Conservation (phyloP, 352 stramenopile genomes). For the Hyphochytrium catenoides region DNA sequence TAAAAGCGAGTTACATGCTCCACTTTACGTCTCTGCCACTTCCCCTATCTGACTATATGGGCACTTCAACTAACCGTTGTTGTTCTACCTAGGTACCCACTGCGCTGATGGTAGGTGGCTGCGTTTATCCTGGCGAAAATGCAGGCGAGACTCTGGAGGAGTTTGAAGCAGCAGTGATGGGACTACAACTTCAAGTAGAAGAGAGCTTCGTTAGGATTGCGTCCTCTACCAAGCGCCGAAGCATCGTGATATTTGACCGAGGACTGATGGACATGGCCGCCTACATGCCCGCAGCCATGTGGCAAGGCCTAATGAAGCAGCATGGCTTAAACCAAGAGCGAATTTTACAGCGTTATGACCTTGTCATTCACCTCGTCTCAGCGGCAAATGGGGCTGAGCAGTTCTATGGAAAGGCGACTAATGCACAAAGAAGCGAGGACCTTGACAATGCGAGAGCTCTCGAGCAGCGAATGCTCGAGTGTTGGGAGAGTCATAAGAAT, state of each 20-base stretch:
- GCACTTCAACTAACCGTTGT: no score
- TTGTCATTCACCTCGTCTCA: conserved; percentile 62
- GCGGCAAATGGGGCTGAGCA: conserved; percentile 76
- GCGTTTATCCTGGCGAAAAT: no score
- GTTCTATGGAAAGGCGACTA: conserved; percentile 92
- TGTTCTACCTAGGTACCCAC: no score
- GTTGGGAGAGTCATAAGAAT: no score
- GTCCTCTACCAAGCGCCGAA: conserved; percentile 43
- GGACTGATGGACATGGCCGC: conserved; percentile 84
- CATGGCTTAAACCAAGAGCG: conserved; percentile 60
- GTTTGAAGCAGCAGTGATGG: no score
- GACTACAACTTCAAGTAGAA: no score
- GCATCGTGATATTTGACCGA: conserved; percentile 82
- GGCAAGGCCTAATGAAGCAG: conserved; percentile 49
- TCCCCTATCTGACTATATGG: no score
- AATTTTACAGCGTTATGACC: conserved; percentile 55
- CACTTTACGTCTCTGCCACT: no score
- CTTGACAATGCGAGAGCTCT: conserved; percentile 64
- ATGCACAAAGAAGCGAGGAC: conserved; percentile 79
- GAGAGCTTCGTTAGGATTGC: conserved; percentile 54
- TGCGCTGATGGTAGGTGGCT: no score
- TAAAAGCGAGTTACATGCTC: no score
- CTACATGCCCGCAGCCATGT: conserved; percentile 71
- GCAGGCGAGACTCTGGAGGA: no score
- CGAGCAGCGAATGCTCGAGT: conserved; percentile 43